A percentile compares a stretch with the other conserved stretches of the same genome.
phyloP scores from a whole-genome alignment of 1,284 basidiomycete species.

The Agroathelia rolfsii region DNA sequence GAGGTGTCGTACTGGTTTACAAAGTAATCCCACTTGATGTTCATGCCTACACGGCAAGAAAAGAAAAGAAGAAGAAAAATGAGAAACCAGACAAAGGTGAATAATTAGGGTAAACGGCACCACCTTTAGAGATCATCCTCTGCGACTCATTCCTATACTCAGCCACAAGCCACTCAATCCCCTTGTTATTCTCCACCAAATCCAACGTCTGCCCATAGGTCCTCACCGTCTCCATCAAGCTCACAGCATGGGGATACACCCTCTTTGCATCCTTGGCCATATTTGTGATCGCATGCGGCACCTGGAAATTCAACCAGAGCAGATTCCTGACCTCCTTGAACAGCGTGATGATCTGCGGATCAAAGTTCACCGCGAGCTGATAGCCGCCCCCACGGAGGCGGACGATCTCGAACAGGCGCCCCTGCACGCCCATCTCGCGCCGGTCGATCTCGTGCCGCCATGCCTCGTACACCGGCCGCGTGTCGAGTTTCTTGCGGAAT shows the following conservation, averaged over 20 bases:
- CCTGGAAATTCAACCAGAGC: slow-evolving; percentile 91
- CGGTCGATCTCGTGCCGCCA: slow-evolving; percentile 95
- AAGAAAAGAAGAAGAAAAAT: slow-evolving; percentile 2
- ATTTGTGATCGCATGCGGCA: slow-evolving; percentile 90
- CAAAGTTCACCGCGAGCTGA: slow-evolving; percentile 93
- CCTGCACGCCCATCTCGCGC: slow-evolving; percentile 85
- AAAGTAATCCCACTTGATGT: slow-evolving; percentile 94
- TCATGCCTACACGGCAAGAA: slow-evolving; percentile 53
- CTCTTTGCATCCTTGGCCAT: slow-evolving; percentile 97
- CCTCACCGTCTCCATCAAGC: slow-evolving; percentile 94
- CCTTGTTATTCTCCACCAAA: slow-evolving; percentile 80
- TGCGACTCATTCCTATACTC: slow-evolving; percentile 88
- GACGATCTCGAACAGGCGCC: slow-evolving; percentile 94
- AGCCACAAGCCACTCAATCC: slow-evolving; percentile 87
- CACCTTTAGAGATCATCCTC: slow-evolving; percentile 82
- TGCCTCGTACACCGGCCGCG: slow-evolving; percentile 87
- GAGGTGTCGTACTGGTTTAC: slow-evolving; percentile 84
- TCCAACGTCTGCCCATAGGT: slow-evolving; percentile 94
- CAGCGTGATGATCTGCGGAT: slow-evolving; percentile 93
- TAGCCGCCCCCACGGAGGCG: slow-evolving; percentile 73
- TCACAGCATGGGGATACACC: slow-evolving; percentile 96
- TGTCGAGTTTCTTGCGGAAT: slow-evolving; percentile 95
- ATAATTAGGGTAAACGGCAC: slow-evolving; percentile 10
- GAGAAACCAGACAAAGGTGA: slow-evolving; percentile 4
- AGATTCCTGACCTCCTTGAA: slow-evolving; percentile 98